phyloP scores from a whole-genome alignment of 345 rosid species.

The Arabidopsis arenosa region DNA sequence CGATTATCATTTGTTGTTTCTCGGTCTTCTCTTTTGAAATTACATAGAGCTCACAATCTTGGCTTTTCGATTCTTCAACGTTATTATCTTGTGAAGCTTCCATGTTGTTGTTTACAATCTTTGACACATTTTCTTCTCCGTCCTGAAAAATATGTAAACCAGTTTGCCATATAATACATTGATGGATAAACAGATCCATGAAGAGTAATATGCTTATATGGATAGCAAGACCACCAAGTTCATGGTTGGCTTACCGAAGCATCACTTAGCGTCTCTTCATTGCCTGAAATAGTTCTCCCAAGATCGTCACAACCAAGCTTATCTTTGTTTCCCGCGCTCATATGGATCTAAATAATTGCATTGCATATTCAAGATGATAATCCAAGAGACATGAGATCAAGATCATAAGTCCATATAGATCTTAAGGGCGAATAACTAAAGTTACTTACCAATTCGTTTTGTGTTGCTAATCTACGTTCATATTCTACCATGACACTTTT shows the following conservation, averaged over 20 bases:
- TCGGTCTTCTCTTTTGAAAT: constrained; percentile 37
- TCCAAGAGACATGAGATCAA: constrained; percentile 13
- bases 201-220: constrained; percentile 15
- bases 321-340: background rate
- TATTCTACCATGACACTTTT: constrained; percentile 79
- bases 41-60: constrained; percentile 19
- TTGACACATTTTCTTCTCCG: constrained; percentile 45
- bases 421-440: background rate
- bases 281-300: constrained; percentile 26
- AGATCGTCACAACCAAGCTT: constrained; percentile 23
- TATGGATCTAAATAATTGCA: constrained; percentile 14
- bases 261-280: constrained; percentile 32
- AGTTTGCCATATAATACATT: background rate
- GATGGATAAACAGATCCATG: background rate
- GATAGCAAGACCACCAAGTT: background rate
- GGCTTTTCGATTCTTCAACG: background rate
- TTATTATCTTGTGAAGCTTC: constrained; percentile 29
- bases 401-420: background rate
- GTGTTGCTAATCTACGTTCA: constrained; percentile 68
- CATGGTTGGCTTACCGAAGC: constrained; percentile 26
- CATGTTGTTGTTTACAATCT: constrained; percentile 27
- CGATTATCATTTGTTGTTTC: constrained; percentile 64
- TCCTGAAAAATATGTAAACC: constrained; percentile 38
- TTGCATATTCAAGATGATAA: constrained; percentile 25
- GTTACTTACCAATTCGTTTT: constrained; percentile 60